Evolutionary conservation across 148 eudicot genomes (phyloP).

Genomic region (Linanthus parryae): DNA sequence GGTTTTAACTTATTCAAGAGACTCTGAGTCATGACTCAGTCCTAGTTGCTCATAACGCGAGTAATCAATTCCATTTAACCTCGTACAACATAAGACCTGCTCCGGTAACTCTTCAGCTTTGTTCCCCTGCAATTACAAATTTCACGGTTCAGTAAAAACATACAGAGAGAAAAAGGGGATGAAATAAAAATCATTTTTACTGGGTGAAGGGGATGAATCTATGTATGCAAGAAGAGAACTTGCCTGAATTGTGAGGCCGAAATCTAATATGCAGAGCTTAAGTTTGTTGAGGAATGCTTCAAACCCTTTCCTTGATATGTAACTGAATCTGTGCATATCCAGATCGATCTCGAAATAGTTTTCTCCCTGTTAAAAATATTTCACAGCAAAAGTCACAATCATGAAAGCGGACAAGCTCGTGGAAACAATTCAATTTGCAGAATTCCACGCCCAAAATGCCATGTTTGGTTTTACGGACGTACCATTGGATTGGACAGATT

Average conservation of each 20-base stretch:
- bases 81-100: constrained; percentile 71
- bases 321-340: constrained; percentile 95
- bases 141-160: no score
- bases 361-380: constrained; percentile 66
- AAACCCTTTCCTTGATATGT: constrained; percentile 91
- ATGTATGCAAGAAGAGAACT: constrained; percentile 12
- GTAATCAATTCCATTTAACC: constrained; percentile 69
- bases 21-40: constrained; percentile 33
- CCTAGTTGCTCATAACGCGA: constrained; percentile 55
- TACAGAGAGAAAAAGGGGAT: no score
- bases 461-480: no score
- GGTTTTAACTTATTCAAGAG: constrained; percentile 1
- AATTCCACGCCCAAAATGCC: no score
- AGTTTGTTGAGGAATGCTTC: constrained; percentile 72
- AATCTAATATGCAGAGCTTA: constrained; percentile 66
- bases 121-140: no score
- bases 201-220: neutral
- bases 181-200: no score
- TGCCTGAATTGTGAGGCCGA: constrained; percentile 96
- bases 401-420: neutral
- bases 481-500: no score
- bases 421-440: no score
- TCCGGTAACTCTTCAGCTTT: constrained; percentile 75
- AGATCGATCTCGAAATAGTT: constrained; percentile 93
- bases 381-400: constrained; percentile 7